These are phyloP conservation scores for Citrus mangshanensis DNA, from an alignment of 345 rosid species.

Conservation along the genomic window DNA sequence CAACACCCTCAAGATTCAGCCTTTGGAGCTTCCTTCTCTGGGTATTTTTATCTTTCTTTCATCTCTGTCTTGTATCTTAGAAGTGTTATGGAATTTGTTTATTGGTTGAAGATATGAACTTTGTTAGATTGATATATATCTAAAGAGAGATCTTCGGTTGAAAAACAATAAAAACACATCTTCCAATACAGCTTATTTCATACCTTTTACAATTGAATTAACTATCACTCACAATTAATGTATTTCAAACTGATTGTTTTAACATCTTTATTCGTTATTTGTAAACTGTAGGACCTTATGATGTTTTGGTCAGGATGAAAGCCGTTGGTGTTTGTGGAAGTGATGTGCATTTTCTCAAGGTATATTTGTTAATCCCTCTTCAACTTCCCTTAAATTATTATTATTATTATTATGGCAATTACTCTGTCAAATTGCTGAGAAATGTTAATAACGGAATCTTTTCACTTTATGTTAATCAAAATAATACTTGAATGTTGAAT, in stretches of 20 bases:
- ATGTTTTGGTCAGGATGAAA: slow-evolving; percentile 78
- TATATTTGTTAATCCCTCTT: slow-evolving; percentile 8
- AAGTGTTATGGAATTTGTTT: neutral
- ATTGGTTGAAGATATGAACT: neutral
- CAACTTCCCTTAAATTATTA: neutral
- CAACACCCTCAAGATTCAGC: slow-evolving; percentile 86
- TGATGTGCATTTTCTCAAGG: slow-evolving; percentile 96
- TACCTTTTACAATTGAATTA: too few relatives aligned
- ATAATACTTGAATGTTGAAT: neutral
- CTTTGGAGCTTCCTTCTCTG: slow-evolving; percentile 64
- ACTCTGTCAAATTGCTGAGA: neutral
- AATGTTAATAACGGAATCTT: neutral
- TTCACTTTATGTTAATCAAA: neutral
- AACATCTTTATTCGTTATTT: neutral
- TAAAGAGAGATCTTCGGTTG: too few relatives aligned
- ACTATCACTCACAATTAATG: too few relatives aligned
- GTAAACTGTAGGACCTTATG: slow-evolving; percentile 55
- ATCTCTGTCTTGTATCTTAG: neutral
- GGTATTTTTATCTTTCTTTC: slow-evolving; percentile 30
- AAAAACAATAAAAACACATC: too few relatives aligned
- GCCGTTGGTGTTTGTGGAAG: slow-evolving; percentile 95
- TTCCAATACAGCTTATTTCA: too few relatives aligned
- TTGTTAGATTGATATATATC: neutral
- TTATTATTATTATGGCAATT: neutral
- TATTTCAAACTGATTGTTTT: neutral